These are phyloP conservation scores for Rhododendron mucronatum DNA, from an alignment of 148 eudicot species.

Conservation along the genomic window DNA sequence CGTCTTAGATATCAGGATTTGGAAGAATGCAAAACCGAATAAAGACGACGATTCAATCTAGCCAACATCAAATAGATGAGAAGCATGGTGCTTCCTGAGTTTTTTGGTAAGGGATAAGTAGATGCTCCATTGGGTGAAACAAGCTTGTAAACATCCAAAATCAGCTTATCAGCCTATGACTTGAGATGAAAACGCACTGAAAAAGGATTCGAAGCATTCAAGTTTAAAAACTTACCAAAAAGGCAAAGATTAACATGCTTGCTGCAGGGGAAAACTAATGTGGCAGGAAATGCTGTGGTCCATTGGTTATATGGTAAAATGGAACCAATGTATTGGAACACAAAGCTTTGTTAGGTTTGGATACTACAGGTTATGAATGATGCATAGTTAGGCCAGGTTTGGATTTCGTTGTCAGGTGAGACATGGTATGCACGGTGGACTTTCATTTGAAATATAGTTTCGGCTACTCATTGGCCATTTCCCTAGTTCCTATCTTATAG, in stretches of 20 bases:
- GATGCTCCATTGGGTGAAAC: background rate
- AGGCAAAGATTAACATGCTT: background rate
- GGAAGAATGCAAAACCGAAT: background rate
- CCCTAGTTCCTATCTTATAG: background rate
- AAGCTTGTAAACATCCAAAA: background rate
- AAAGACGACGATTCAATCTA: background rate
- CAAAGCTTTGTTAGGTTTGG: background rate
- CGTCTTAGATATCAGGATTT: too few species aligned
- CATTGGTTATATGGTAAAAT: background rate
- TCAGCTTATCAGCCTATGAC: background rate
- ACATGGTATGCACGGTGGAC: background rate
- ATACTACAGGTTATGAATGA: background rate
- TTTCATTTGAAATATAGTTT: background rate
- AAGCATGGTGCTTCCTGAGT: background rate
- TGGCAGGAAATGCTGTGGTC: background rate
- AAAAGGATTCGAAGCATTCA: background rate
- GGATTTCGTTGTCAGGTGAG: background rate
- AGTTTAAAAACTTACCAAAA: background rate
- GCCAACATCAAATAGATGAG: background rate
- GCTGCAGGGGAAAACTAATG: background rate
- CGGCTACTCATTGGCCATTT: background rate
- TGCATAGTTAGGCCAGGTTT: background rate
- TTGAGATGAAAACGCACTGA: background rate
- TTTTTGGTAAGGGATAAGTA: background rate
- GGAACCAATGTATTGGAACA: background rate